phyloP scores from a whole-genome alignment of 192 early-diverging fungal species.

The Entophlyctis helioformis region DNA sequence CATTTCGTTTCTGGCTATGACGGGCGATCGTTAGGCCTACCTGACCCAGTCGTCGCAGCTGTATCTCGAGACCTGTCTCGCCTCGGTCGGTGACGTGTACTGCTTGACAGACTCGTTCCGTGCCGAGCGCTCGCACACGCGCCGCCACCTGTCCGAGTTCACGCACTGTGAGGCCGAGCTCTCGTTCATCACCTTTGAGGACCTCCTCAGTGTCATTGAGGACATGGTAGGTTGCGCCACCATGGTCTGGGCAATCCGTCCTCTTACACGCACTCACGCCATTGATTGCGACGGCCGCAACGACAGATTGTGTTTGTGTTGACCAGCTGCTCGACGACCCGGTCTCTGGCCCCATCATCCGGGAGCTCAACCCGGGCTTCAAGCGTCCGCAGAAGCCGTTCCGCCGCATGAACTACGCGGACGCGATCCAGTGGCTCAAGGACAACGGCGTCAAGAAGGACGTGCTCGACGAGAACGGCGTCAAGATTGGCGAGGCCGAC shows the following conservation, averaged over 20 bases:
- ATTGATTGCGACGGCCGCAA: no score
- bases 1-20: no score
- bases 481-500: constrained; percentile 32
- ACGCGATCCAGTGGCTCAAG: constrained; percentile 92
- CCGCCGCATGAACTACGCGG: constrained; percentile 88
- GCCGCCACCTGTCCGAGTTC: constrained; percentile 92
- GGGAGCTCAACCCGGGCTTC: constrained; percentile 89
- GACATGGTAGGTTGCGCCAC: constrained; percentile 63
- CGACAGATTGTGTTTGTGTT: no score
- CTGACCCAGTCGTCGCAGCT: constrained; percentile 98
- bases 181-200: constrained; percentile 86
- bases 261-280: no score
- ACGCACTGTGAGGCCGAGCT: constrained; percentile 96
- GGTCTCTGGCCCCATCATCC: constrained; percentile 56
- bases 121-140: constrained; percentile 94
- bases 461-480: constrained; percentile 61
- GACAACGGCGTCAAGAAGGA: constrained; percentile 77
- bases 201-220: constrained; percentile 78
- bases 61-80: constrained; percentile 92
- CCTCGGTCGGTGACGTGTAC: constrained; percentile 91
- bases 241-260: no score
- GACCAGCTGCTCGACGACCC: constrained; percentile 69
- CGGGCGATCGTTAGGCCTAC: constrained; percentile 49
- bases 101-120: constrained; percentile 94
- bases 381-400: constrained; percentile 75